Conservation (phyloP, 2,329 filamentous ascomycete species). For the Paecilomyces dactylethromorphus region DNA sequence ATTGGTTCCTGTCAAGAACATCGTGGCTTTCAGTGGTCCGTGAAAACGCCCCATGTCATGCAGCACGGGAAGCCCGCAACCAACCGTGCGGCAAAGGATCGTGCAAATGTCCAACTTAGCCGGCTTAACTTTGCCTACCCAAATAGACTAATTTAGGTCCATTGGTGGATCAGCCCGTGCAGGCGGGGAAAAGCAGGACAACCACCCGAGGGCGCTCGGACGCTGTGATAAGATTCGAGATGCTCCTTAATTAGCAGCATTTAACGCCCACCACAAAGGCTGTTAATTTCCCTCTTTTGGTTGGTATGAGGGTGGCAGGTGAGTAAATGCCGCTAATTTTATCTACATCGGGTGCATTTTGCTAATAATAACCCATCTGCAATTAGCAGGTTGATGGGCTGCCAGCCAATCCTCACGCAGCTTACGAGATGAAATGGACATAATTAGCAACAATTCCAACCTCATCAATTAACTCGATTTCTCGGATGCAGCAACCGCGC, state of each 20-base stretch:
- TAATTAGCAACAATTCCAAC: conserved; percentile 4
- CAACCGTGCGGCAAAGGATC: conserved; percentile 12
- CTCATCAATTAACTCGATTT: background rate
- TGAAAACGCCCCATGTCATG: conserved; percentile 6
- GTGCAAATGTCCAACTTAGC: background rate
- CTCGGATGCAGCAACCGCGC: background rate
- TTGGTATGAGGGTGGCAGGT: background rate
- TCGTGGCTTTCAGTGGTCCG: conserved; percentile 1
- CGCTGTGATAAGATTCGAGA: conserved; percentile 10
- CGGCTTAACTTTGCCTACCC: background rate
- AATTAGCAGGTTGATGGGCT: background rate
- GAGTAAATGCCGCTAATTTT: background rate
- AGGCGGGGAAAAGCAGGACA: conserved; percentile 5
- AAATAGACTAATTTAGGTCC: conserved; percentile 4
- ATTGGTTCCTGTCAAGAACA: conserved; percentile 11
- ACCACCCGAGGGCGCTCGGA: conserved; percentile 6
- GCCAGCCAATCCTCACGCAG: background rate
- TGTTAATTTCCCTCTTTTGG: conserved; percentile 5
- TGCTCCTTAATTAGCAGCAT: conserved; percentile 16
- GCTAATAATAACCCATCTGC: conserved; percentile 1
- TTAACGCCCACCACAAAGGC: conserved; percentile 7
- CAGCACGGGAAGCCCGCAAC: conserved; percentile 15
- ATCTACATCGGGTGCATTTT: conserved; percentile 1
- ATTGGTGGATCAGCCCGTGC: conserved; percentile 5
- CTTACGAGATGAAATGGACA: conserved; percentile 1